Conservation (phyloP, 441 rosid species). For the Kokia cookei region DNA sequence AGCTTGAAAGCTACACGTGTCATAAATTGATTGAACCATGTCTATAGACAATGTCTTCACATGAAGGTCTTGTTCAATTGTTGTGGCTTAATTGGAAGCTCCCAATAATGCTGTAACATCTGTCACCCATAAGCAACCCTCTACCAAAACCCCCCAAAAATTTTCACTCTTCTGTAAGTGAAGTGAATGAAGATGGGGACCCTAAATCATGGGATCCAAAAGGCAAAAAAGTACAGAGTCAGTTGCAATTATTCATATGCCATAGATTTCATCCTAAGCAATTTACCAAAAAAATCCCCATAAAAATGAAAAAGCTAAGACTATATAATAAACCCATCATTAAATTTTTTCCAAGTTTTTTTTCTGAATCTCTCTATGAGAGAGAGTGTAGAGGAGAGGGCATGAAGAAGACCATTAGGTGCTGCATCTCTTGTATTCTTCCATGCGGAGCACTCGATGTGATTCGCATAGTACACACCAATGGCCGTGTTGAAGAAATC, state of each 20-base stretch:
- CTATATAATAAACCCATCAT: no score
- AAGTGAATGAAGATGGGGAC: slow-evolving; percentile 31
- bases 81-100: slow-evolving; percentile 29
- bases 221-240: slow-evolving; percentile 57
- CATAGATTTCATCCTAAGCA: slow-evolving; percentile 56
- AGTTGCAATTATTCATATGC: slow-evolving; percentile 73
- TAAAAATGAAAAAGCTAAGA: background rate
- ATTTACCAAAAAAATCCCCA: slow-evolving; percentile 9
- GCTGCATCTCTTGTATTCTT: slow-evolving; percentile 93
- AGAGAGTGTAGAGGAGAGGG: slow-evolving; percentile 12
- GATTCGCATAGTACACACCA: slow-evolving; percentile 81
- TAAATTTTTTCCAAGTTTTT: background rate
- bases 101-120: slow-evolving; percentile 56
- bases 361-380: slow-evolving; percentile 25
- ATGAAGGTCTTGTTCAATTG: slow-evolving; percentile 23
- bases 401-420: slow-evolving; percentile 83
- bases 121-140: slow-evolving; percentile 27
- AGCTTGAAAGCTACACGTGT: background rate
- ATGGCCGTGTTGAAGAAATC: slow-evolving; percentile 88
- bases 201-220: slow-evolving; percentile 64
- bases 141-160: background rate
- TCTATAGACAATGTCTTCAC: slow-evolving; percentile 1
- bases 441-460: slow-evolving; percentile 97
- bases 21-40: slow-evolving; percentile 3
- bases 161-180: slow-evolving; percentile 19